Base-by-base conservation (phyloP, 352 stramenopile species). In the Lagenidium sp. region DNA sequence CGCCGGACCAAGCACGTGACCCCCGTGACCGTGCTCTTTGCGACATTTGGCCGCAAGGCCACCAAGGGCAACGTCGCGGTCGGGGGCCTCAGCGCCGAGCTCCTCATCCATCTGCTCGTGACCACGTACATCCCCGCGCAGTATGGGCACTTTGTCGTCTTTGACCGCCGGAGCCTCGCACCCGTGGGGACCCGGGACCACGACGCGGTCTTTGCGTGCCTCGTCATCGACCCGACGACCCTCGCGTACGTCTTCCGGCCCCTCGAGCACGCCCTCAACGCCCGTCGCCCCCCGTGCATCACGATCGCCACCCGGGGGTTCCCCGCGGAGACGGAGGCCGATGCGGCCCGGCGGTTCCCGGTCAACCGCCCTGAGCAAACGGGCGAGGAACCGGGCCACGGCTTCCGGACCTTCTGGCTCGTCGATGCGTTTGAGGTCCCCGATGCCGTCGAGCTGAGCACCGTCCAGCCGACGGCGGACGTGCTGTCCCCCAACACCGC, bases 61-160 rank as follows among this genome's bases (percentile, higher is more conserved):
- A 85, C 78, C 0, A 65, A 57, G 7, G 78, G 78, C 6, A 95
- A 94, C 51, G 22, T 94, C 36, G 88, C 79, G 1, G 57, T 96
- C 2, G 88, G 87, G 18, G 86, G 91, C 0, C 60, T 97, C 22
- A 69, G 67, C 1, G 76, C 80, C 2, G 71, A 96, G 52, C 52
- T 97, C 21, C 60, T 94, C 10, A 90, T 97, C 28, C 90, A 88
- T 52, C 79, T 96, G 76, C 74, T 95, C 23, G 85, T 97, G 10
- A 96, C 79, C 6, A 97, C 88, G 22, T 92, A 90, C 50, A 67
- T 97, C 15, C 84, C 86, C 1, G 83, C 88, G 0, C 91, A 97
- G 51, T 97, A 96, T 50, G 90, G 86, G 50, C 86, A 95, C 52
- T 93, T 96, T 18, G 66, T 89, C 4, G 78, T 94, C 1, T 94